These are phyloP conservation scores for Coemansia sp. DNA, from an alignment of 192 early-diverging fungal genomes.

Conservation along the genomic window DNA sequence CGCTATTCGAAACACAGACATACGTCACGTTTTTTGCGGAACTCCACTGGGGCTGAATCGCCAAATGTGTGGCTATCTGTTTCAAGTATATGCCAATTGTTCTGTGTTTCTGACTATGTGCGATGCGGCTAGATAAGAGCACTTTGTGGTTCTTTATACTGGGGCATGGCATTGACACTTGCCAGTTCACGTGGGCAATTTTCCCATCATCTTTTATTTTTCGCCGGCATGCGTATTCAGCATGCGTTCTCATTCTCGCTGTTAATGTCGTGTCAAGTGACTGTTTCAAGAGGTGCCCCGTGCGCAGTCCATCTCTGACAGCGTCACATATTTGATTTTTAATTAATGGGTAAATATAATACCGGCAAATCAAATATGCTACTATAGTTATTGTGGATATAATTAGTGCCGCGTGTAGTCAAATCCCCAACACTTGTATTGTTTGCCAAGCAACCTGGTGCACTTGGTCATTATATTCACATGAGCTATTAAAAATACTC, in stretches of 20 bases:
- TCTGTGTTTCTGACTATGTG: not conserved
- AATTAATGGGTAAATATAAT: not conserved
- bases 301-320: not conserved
- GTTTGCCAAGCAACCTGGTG: no score
- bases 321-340: not conserved
- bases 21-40: not conserved
- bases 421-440: no score
- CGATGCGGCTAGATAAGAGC: not conserved
- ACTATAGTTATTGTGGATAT: no score
- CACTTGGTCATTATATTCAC: no score
- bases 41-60: not conserved
- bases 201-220: not conserved
- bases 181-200: not conserved
- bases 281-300: not conserved
- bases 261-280: not conserved
- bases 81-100: not conserved
- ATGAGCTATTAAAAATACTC: no score
- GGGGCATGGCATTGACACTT: not conserved
- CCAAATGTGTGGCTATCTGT: not conserved
- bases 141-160: not conserved
- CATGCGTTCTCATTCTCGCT: not conserved
- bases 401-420: no score
- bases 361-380: not conserved
- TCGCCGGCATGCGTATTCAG: not conserved
- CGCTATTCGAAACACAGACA: not conserved